Evolutionary conservation across 2,329 filamentous ascomycete genomes (phyloP).

Genomic region (Hirsutella thompsonii): DNA sequence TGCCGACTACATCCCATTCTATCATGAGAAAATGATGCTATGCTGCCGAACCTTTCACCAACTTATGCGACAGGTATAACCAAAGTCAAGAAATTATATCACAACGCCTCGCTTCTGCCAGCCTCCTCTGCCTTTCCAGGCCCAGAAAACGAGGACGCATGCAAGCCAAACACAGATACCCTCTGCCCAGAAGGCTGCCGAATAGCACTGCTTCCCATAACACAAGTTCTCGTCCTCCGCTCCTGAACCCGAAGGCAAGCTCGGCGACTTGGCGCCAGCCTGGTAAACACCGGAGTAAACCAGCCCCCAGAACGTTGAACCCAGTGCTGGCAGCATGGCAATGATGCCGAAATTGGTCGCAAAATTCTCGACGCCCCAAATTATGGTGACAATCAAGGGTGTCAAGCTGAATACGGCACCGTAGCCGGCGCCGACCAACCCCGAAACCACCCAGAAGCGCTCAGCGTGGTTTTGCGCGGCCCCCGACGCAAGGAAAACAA

Average conservation of each 20-base stretch:
- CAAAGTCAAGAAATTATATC: constrained; percentile 24
- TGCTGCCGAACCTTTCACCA: too few species aligned
- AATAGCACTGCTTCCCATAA: constrained; percentile 73
- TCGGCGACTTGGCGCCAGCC: constrained; percentile 39
- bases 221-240: constrained; percentile 49
- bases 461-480: constrained; percentile 59
- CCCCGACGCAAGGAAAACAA: constrained; percentile 67
- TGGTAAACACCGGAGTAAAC: constrained; percentile 80
- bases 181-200: constrained; percentile 75
- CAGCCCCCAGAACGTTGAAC: constrained; percentile 79
- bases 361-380: constrained; percentile 98
- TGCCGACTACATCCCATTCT: too few species aligned
- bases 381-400: constrained; percentile 87
- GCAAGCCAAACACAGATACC: constrained; percentile 68
- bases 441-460: constrained; percentile 76
- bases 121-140: constrained; percentile 66
- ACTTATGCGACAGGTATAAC: too few species aligned
- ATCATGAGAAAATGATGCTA: too few species aligned
- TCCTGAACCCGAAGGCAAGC: constrained; percentile 13
- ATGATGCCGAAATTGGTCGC: constrained; percentile 97
- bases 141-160: constrained; percentile 57
- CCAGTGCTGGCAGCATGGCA: constrained; percentile 78
- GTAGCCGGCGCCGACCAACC: constrained; percentile 79
- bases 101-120: constrained; percentile 70
- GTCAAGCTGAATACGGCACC: constrained; percentile 82